phyloP scores from a whole-genome alignment of 768 basidiomycete species.

The Phlegmacium glaucopus region DNA sequence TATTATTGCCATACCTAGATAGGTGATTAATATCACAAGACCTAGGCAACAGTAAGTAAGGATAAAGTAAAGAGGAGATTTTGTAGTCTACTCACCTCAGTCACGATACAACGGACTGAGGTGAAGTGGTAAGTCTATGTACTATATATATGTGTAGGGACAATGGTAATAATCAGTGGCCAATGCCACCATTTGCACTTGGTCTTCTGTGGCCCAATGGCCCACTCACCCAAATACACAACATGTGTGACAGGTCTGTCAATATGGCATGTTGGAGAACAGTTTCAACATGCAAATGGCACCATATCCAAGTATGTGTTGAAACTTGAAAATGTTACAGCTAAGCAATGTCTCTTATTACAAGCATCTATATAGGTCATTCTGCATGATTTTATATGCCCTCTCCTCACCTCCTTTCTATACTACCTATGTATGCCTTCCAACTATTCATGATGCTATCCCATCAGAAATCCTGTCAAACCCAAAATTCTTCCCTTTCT shows the following conservation, averaged over 20 bases:
- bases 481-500: slow-evolving; percentile 30
- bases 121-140: no score
- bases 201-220: no score
- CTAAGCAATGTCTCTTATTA: not conserved
- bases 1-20: no score
- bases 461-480: slow-evolving; percentile 16
- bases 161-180: no score
- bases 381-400: slow-evolving; percentile 19
- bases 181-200: no score
- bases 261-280: not conserved
- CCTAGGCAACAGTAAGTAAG: no score
- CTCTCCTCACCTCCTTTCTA: slow-evolving; percentile 26
- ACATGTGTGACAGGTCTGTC: not conserved
- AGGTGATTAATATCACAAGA: no score
- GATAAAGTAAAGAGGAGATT: no score
- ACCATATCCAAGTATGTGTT: not conserved
- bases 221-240: no score
- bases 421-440: slow-evolving; percentile 16
- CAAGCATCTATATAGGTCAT: slow-evolving; percentile 19
- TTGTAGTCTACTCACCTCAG: no score
- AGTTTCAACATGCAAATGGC: not conserved
- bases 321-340: not conserved
- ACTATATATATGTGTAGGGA: no score
- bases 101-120: no score
- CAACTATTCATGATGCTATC: not conserved